These are phyloP conservation scores for Pyrenophora seminiperda DNA, from an alignment of 2,329 filamentous ascomycete species.

Conservation along the genomic window DNA sequence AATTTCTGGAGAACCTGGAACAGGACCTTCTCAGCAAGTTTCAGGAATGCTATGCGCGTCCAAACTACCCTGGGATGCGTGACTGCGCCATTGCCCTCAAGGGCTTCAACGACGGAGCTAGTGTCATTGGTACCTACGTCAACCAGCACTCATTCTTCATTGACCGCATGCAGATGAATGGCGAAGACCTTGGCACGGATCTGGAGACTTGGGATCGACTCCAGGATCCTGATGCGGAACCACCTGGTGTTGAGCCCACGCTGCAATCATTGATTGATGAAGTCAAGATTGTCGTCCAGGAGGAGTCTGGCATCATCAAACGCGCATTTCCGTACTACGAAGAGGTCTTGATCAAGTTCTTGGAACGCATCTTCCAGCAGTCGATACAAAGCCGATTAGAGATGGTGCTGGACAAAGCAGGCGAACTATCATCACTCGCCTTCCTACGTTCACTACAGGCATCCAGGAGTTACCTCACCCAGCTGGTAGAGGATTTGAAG, in stretches of 20 bases:
- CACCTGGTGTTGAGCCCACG: constrained; percentile 88
- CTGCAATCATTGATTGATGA: constrained; percentile 92
- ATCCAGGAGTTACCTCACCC: constrained; percentile 84
- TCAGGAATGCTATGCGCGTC: constrained; percentile 92
- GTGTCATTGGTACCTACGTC: constrained; percentile 93
- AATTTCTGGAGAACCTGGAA: constrained; percentile 93
- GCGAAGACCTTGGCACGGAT: constrained; percentile 79
- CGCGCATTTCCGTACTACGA: constrained; percentile 96
- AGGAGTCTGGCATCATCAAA: constrained; percentile 96
- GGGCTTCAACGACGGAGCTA: constrained; percentile 94
- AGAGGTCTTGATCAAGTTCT: constrained; percentile 87
- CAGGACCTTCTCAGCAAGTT: constrained; percentile 96
- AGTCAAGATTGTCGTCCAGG: constrained; percentile 92
- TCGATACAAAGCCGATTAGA: constrained; percentile 96
- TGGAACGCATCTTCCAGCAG: constrained; percentile 96
- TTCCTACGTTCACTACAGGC: constrained; percentile 91
- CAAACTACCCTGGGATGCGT: constrained; percentile 98
- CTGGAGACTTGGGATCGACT: constrained; percentile 82
- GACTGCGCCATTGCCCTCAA: constrained; percentile 92
- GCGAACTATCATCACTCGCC: constrained; percentile 86
- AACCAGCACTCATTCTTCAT: constrained; percentile 99
- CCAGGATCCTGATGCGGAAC: constrained; percentile 91
- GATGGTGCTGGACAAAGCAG: constrained; percentile 93
- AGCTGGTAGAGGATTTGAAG: constrained; percentile 90
- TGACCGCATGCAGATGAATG: constrained; percentile 87